These are phyloP conservation scores for Saccharomyces cerevisiae DNA, from an alignment of 805 yeast species.

Conservation along the genomic window DNA sequence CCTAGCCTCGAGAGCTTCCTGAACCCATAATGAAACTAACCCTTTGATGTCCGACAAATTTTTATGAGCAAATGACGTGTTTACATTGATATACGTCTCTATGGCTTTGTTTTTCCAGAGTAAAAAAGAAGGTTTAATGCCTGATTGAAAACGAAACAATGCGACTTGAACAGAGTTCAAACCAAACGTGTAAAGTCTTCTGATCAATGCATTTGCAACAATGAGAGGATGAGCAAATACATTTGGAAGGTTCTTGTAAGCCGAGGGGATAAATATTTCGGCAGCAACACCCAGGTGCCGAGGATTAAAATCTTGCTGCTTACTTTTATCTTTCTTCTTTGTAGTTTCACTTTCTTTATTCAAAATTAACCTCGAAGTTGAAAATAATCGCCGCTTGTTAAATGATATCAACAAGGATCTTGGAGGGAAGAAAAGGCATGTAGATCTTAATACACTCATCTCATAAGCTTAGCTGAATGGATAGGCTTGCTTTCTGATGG, in stretches of 20 bases:
- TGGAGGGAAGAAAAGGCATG: background rate
- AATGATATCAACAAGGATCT: background rate
- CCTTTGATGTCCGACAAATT: slow-evolving; percentile 41
- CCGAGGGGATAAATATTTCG: slow-evolving; percentile 45
- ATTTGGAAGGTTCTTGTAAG: slow-evolving; percentile 39
- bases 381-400: background rate
- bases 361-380: slow-evolving; percentile 2
- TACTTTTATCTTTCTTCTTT: slow-evolving; percentile 3
- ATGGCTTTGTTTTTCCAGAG: slow-evolving; percentile 84
- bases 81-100: slow-evolving; percentile 66
- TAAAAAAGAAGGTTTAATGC: slow-evolving; percentile 55
- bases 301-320: slow-evolving; percentile 28
- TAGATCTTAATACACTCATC: background rate
- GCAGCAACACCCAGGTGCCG: slow-evolving; percentile 36
- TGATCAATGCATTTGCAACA: slow-evolving; percentile 40
- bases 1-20: slow-evolving; percentile 47
- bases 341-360: slow-evolving; percentile 3
- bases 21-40: slow-evolving; percentile 53
- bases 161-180: slow-evolving; percentile 64
- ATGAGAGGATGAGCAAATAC: slow-evolving; percentile 35
- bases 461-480: background rate
- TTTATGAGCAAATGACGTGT: slow-evolving; percentile 65
- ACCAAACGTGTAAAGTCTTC: slow-evolving; percentile 56
- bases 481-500: background rate
- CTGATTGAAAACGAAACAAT: slow-evolving; percentile 59